A percentile compares a stretch with the other conserved stretches of the same genome.
Conservation (phyloP, 1,284 basidiomycete genomes). For the Pyrrhoderma lamaoense region DNA sequence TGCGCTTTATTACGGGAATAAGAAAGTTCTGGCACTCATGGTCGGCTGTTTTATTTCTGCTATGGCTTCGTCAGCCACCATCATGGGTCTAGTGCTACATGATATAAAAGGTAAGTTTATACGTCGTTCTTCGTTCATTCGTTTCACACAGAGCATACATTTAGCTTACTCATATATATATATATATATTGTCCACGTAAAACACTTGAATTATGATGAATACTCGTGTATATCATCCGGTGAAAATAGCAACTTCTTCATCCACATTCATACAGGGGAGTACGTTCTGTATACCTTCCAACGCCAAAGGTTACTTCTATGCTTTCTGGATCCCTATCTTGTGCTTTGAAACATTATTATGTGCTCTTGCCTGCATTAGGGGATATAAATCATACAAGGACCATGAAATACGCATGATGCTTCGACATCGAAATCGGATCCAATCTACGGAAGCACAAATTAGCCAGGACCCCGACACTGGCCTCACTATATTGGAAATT, state of each 20-base stretch:
- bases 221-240: slow-evolving; percentile 25
- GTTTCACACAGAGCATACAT: too few species aligned
- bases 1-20: slow-evolving; percentile 49
- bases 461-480: neutral
- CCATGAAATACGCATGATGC: slow-evolving; percentile 3
- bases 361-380: slow-evolving; percentile 39
- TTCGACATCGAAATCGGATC: neutral
- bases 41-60: slow-evolving; percentile 33
- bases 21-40: slow-evolving; percentile 41
- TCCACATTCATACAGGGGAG: slow-evolving; percentile 5
- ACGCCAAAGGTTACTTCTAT: slow-evolving; percentile 37
- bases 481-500: slow-evolving; percentile 33
- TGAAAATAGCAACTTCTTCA: slow-evolving; percentile 3
- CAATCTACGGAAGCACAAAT: neutral
- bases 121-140: neutral
- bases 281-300: slow-evolving; percentile 31
- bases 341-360: slow-evolving; percentile 44
- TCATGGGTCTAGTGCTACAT: slow-evolving; percentile 39
- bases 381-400: slow-evolving; percentile 36
- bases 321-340: slow-evolving; percentile 55
- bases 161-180: too few species aligned
- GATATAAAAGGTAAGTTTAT: slow-evolving; percentile 32
- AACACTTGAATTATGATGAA: too few species aligned
- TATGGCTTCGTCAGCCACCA: slow-evolving; percentile 34
- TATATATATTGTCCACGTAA: too few species aligned